phyloP scores from a whole-genome alignment of 169 alveolate species.

The Plasmodium adleri region DNA sequence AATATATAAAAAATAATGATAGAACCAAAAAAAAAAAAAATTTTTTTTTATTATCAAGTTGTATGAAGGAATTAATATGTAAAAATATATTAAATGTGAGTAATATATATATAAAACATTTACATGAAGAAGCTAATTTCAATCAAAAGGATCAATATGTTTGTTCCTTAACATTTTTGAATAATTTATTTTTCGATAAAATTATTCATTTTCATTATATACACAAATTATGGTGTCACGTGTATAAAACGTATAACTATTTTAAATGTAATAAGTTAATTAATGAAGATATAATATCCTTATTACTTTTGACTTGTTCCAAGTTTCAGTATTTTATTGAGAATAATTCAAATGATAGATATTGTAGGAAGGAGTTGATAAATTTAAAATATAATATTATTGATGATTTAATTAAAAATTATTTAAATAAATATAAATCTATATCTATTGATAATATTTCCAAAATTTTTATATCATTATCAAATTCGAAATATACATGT shows the following conservation, averaged over 20 bases:
- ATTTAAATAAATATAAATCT: conserved; percentile 51
- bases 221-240: conserved; percentile 46
- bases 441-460: conserved; percentile 60
- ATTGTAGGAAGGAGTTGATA: conserved; percentile 54
- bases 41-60: conserved; percentile 7
- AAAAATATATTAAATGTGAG: conserved; percentile 59
- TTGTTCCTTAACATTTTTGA: conserved; percentile 57
- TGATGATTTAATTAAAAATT: conserved; percentile 66
- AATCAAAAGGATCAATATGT: conserved; percentile 41
- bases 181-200: conserved; percentile 61
- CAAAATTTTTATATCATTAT: conserved; percentile 64
- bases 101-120: conserved; percentile 27
- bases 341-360: conserved; percentile 46
- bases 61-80: conserved; percentile 30
- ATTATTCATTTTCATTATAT: conserved; percentile 52
- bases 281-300: conserved; percentile 56
- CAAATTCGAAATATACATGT: conserved; percentile 56
- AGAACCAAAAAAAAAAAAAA: not conserved
- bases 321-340: conserved; percentile 69
- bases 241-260: conserved; percentile 57
- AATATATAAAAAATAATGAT: conserved; percentile 34
- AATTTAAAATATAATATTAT: conserved; percentile 54
- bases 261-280: conserved; percentile 40
- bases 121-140: conserved; percentile 48
- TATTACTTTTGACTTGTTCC: conserved; percentile 59